Evolutionary conservation across 306 rosid species (phyloP), one percentile per base, ranked within the genome.

Genomic region (Ormosia emarginata): DNA sequence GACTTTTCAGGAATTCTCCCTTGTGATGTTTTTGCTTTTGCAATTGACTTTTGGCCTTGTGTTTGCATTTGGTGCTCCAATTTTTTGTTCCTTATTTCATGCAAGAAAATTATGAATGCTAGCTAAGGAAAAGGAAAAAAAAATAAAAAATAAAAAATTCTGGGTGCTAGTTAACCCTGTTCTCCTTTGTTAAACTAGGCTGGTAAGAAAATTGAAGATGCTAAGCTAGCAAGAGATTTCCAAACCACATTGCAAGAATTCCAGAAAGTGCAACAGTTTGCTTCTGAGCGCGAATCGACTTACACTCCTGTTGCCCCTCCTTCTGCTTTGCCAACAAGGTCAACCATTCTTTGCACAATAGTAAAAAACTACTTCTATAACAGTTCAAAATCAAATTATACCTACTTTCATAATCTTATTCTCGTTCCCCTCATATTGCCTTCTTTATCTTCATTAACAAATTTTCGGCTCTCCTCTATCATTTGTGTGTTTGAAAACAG

Each of bases 151-250:
- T 1, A 24, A 24, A 24, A 24, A 40, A 40, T 43, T 44, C 37
- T 70, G 67, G 46, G 58, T 58, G 40, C 14, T 41, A 50, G 58
- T n/a, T 37, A 15, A 46, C 68, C 4, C 3, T 62, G 39, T 9
- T 55, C 14, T 43, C 18, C 65, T 72, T 81, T 50, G 36, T 52
- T 52, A 30, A 67, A 81, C 30, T 85, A 93, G 95, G 73, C 92
- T 13, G 85, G 70, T 78, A 86, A 87, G 90, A 87, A 87, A 82
- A 67, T 93, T 58, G 92, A 88, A 82, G 92, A 93, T 88, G 97
- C 95, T 37, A 93, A 91, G 83, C 86, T 93, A 29, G 97, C 92
- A 18, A 93, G 83, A 87, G 97, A 93, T 87, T 93, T 93, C 73
- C 95, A 93, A 79, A 89, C 88, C 40, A 86, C 88, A 17, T 85